Evolutionary conservation across 768 basidiomycete genomes (phyloP).

Genomic region (Boletus barrowsii): DNA sequence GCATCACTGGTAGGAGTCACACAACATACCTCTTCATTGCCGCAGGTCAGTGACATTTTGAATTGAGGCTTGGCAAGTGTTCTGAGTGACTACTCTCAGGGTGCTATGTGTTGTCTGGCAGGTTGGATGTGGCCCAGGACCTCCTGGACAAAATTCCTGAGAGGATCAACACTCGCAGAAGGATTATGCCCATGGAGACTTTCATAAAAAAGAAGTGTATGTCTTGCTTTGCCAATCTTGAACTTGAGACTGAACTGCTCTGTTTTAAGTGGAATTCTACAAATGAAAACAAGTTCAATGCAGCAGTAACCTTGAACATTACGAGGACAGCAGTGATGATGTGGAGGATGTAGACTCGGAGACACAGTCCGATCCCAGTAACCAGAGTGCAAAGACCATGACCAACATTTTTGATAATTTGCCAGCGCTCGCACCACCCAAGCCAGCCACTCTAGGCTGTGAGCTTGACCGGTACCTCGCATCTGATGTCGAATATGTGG

Average conservation of each 20-base stretch:
- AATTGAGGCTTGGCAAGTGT: background rate
- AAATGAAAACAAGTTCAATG: slow-evolving; percentile 59
- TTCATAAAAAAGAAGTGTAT: slow-evolving; percentile 74
- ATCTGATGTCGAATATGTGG: too few relatives aligned
- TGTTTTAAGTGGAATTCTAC: slow-evolving; percentile 63
- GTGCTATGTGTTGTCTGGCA: slow-evolving; percentile 57
- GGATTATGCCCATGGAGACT: slow-evolving; percentile 70
- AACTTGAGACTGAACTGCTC: background rate
- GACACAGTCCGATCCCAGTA: too few relatives aligned
- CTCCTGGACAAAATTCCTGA: slow-evolving; percentile 62
- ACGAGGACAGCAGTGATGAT: too few relatives aligned
- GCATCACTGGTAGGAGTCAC: slow-evolving; percentile 52
- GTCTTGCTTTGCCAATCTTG: slow-evolving; percentile 20
- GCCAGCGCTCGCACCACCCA: too few relatives aligned
- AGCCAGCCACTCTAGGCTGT: too few relatives aligned
- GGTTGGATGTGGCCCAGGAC: slow-evolving; percentile 55
- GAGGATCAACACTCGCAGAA: slow-evolving; percentile 58
- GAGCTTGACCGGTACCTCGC: too few relatives aligned
- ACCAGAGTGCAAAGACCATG: too few relatives aligned
- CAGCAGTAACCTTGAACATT: slow-evolving; percentile 51
- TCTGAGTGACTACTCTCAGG: slow-evolving; percentile 34
- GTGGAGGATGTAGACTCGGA: too few relatives aligned
- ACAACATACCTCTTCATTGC: slow-evolving; percentile 77
- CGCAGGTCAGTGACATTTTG: slow-evolving; percentile 44
- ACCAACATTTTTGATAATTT: too few relatives aligned